Conservation (phyloP, 2,329 filamentous ascomycete genomes). For the Verticillium klebahnii region DNA sequence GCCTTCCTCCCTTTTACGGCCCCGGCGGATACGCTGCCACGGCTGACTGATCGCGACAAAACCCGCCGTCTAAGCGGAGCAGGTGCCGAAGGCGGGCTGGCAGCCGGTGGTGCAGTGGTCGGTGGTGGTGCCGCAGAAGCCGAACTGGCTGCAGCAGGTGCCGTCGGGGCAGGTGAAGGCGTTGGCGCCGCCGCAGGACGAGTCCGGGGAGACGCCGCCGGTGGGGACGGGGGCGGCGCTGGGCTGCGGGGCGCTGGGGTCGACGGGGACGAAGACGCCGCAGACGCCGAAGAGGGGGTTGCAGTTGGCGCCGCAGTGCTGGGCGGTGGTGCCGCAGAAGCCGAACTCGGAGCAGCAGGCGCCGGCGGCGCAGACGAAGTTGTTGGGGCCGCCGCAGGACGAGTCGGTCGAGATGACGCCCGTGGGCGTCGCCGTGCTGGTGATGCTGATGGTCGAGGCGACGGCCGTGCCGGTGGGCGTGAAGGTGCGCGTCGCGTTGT, state of each 20-base stretch:
- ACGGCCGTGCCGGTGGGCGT: constrained; percentile 11
- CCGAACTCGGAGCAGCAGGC: constrained; percentile 15
- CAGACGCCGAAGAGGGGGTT: constrained; percentile 15
- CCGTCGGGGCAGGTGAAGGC: constrained; percentile 4
- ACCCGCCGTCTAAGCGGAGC: not conserved
- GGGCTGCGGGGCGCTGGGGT: constrained; percentile 2
- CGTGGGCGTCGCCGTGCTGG: constrained; percentile 13
- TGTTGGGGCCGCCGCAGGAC: constrained; percentile 9
- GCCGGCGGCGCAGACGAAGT: constrained; percentile 11
- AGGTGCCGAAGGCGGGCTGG: constrained; percentile 10
- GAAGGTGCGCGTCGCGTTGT: constrained; percentile 11
- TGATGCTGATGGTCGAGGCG: constrained; percentile 8
- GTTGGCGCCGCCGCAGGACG: constrained; percentile 7
- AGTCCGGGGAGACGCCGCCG: constrained; percentile 8
- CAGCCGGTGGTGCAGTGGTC: constrained; percentile 14
- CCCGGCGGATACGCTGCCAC: not conserved
- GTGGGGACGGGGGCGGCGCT: not conserved
- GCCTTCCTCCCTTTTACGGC: too few relatives aligned
- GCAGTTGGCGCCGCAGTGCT: constrained; percentile 15
- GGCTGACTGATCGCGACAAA: not conserved
- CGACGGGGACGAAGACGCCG: constrained; percentile 4
- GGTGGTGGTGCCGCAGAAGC: constrained; percentile 14
- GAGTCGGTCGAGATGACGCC: constrained; percentile 9
- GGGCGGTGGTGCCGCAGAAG: constrained; percentile 12
- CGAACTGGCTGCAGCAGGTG: constrained; percentile 15